phyloP scores from a whole-genome alignment of 805 yeast genomes.

The Huiozyma sinensis region DNA sequence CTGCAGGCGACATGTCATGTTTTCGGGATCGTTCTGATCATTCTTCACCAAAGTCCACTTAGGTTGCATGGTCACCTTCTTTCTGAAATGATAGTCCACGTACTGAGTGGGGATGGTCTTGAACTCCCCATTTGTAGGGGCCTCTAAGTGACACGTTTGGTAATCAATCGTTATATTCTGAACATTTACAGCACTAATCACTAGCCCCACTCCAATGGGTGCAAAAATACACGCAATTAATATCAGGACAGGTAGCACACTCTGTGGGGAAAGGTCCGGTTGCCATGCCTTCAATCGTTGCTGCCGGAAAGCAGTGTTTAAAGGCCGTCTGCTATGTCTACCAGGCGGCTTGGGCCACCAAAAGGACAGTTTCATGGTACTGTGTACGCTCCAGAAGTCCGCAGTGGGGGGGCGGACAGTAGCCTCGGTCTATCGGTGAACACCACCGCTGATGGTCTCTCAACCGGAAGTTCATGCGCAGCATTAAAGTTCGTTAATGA shows the following conservation, averaged over 20 bases:
- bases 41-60: constrained; percentile 50
- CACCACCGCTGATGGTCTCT: no score
- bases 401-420: no score
- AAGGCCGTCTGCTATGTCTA: constrained; percentile 37
- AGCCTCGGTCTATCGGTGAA: no score
- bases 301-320: constrained; percentile 71
- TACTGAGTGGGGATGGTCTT: constrained; percentile 49
- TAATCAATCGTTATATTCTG: constrained; percentile 67
- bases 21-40: constrained; percentile 26
- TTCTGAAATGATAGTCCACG: constrained; percentile 49
- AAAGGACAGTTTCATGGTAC: no score
- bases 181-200: constrained; percentile 61
- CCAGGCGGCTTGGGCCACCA: no score
- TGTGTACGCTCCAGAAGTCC: no score
- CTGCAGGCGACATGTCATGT: constrained; percentile 47
- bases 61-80: constrained; percentile 31
- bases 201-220: constrained; percentile 79
- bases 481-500: no score
- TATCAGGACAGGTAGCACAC: constrained; percentile 80
- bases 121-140: constrained; percentile 32
- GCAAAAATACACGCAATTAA: constrained; percentile 68
- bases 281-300: constrained; percentile 55
- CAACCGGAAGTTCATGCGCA: no score
- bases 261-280: constrained; percentile 84
- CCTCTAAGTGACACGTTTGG: constrained; percentile 49